Base-by-base conservation (phyloP, 495 filamentous ascomycete species). In the Daldinia decipiens region DNA sequence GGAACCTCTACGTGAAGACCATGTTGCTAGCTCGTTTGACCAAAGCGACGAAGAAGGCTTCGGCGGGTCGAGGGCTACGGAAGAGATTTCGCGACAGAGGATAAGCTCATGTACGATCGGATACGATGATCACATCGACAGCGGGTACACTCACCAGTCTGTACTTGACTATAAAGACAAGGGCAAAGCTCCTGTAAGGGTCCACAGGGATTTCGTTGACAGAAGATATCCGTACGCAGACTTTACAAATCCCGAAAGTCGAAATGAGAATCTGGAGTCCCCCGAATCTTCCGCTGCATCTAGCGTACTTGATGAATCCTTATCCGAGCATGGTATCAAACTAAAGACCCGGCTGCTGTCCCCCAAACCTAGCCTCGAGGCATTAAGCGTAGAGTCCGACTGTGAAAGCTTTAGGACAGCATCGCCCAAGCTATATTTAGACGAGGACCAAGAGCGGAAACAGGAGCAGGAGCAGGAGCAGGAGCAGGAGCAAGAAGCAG, bases 381-480 rank as follows among this genome's bases (percentile, higher is more conserved):
- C 43, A 24, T 31, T 43, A 8, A 34, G 61, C 56, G 19, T 43
- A 60, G 15, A 11, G 26, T 45, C 27, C 31, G 15, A 38, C n/a
- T 29, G 54, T 39, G 53, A 63, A 15, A 36, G 19, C 24, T n/a
- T 24, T 15, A 45, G 43, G 17, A 32, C 71, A 3, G 24, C 40
- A 24, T 50, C 59, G 19, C 59, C 8, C 38, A 58, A 61, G 8
- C 36, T 66, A 47, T 53, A 36, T 36, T 13, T 9, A 11, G 55
- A 47, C 43, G 43, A 47, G 4, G 59, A 67, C 17, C 43, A 12
- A 12, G 19, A 69, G 24, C 63, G 69, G 55, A 54, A 62, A 4
- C 62, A 65, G 60, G 64, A 72, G 38, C 74, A 73, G 50, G 68
- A 65, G 53, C 39, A 21, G 57, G 45, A 71, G n/a, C 62, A 65